Conservation (phyloP, 2,329 filamentous ascomycete genomes). For the Arthrinium phaeospermum region DNA sequence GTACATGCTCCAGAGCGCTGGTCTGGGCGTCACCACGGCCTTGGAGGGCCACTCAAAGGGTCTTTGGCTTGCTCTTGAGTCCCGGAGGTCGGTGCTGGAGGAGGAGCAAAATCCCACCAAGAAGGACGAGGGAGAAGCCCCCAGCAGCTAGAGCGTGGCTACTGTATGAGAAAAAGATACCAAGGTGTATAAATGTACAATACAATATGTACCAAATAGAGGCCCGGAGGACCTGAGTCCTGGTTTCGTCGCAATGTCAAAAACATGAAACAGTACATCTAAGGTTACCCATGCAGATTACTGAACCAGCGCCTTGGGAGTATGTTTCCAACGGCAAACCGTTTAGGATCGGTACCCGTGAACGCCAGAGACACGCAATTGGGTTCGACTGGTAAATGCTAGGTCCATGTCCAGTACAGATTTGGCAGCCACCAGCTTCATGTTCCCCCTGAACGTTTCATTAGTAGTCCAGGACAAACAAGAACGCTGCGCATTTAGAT, state of each 20-base stretch:
- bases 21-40: conserved; percentile 76
- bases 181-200: conserved; percentile 27
- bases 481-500: not conserved
- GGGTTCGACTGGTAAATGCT: not conserved
- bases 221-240: not conserved
- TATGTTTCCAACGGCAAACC: not conserved
- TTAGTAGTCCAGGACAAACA: not conserved
- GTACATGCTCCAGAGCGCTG: conserved; percentile 78
- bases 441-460: not conserved
- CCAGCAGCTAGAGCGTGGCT: not conserved
- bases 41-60: conserved; percentile 82
- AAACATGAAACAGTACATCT: not conserved
- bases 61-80: conserved; percentile 87
- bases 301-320: not conserved
- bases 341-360: not conserved
- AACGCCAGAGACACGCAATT: not conserved
- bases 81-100: conserved; percentile 79
- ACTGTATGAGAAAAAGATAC: conserved; percentile 34
- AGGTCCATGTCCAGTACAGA: not conserved
- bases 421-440: not conserved
- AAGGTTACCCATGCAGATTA: not conserved
- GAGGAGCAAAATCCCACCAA: conserved; percentile 59
- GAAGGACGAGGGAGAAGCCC: conserved; percentile 36
- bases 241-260: not conserved
- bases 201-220: conserved; percentile 19